These are phyloP conservation scores for Ceratobasidium sp. DNA, from an alignment of 1,284 basidiomycete genomes.

Conservation along the genomic window DNA sequence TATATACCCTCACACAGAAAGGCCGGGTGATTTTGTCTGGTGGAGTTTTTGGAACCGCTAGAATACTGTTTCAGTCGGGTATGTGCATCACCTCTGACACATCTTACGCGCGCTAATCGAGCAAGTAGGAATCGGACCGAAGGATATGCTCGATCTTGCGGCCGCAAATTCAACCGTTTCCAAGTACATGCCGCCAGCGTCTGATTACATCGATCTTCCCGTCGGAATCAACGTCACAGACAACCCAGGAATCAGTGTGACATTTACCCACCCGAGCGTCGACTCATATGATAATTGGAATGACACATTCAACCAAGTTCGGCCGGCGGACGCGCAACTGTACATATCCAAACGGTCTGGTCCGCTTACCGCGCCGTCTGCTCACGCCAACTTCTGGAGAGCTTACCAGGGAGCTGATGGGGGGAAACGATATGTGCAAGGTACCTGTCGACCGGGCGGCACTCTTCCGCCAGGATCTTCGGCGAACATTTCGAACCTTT, in stretches of 20 bases:
- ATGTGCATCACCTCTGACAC: neutral
- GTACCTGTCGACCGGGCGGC: slow-evolving; percentile 71
- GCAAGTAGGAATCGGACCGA: slow-evolving; percentile 67
- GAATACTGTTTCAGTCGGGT: slow-evolving; percentile 68
- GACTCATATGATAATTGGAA: slow-evolving; percentile 77
- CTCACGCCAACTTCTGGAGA: slow-evolving; percentile 74
- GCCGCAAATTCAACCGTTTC: slow-evolving; percentile 63
- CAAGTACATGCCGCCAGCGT: slow-evolving; percentile 64
- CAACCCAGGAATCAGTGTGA: slow-evolving; percentile 71
- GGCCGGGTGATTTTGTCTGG: slow-evolving; percentile 73
- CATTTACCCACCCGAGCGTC: slow-evolving; percentile 73
- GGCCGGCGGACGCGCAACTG: slow-evolving; percentile 67
- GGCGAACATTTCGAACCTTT: slow-evolving; percentile 66
- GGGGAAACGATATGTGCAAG: slow-evolving; percentile 68
- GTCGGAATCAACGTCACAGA: slow-evolving; percentile 69
- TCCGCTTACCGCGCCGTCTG: slow-evolving; percentile 70
- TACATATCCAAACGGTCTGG: slow-evolving; percentile 68
- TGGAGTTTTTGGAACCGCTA: slow-evolving; percentile 68
- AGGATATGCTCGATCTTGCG: slow-evolving; percentile 70
- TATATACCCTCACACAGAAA: slow-evolving; percentile 67
- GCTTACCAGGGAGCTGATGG: slow-evolving; percentile 64
- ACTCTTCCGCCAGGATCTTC: slow-evolving; percentile 63
- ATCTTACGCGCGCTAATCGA: slow-evolving; percentile 50
- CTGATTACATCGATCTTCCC: slow-evolving; percentile 70
- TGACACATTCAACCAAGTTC: slow-evolving; percentile 65